A percentile compares a stretch with the other conserved stretches of the same genome.
Conservation (phyloP, 2,329 filamentous ascomycete genomes). For the Colletotrichum tropicale region DNA sequence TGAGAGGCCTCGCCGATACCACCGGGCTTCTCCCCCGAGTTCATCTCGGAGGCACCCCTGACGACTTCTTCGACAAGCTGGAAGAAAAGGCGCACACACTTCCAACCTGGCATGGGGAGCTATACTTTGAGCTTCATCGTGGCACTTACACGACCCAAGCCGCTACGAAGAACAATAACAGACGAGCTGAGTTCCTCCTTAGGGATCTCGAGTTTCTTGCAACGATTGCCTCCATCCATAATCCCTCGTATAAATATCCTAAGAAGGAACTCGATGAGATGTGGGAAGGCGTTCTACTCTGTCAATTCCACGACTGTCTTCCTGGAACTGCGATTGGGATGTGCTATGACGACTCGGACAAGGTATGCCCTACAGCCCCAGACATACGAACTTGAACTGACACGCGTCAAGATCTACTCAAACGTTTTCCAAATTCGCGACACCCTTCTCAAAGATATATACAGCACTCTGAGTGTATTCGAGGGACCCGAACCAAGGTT, state of each 20-base stretch:
- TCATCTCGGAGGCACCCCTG: conserved; percentile 67
- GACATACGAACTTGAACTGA: neutral
- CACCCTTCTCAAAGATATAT: neutral
- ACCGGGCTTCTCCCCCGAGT: conserved; percentile 62
- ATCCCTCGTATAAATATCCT: conserved; percentile 64
- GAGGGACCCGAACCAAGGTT: conserved; percentile 47
- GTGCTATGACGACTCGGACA: conserved; percentile 72
- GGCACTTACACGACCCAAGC: conserved; percentile 74
- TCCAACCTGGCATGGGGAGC: conserved; percentile 72
- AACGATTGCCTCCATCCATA: conserved; percentile 63
- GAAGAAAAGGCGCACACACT: conserved; percentile 65
- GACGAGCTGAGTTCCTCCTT: conserved; percentile 65
- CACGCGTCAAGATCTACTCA: neutral
- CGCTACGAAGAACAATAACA: conserved; percentile 72
- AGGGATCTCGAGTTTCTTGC: conserved; percentile 70
- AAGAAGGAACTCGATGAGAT: conserved; percentile 70
- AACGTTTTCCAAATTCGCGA: neutral
- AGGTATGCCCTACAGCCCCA: conserved; percentile 33
- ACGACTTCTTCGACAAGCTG: conserved; percentile 68
- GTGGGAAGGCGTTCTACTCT: conserved; percentile 70
- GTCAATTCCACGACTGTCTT: conserved; percentile 73
- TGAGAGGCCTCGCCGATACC: conserved; percentile 67
- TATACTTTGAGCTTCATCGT: conserved; percentile 73
- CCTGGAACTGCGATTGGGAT: conserved; percentile 72
- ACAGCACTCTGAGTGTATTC: neutral